Percentiles rank a stretch among this genome's conserved stretches.
These are phyloP conservation scores for Cryptomeria japonica DNA, from an alignment of 75 land plant genomes.

Conservation along the genomic window DNA sequence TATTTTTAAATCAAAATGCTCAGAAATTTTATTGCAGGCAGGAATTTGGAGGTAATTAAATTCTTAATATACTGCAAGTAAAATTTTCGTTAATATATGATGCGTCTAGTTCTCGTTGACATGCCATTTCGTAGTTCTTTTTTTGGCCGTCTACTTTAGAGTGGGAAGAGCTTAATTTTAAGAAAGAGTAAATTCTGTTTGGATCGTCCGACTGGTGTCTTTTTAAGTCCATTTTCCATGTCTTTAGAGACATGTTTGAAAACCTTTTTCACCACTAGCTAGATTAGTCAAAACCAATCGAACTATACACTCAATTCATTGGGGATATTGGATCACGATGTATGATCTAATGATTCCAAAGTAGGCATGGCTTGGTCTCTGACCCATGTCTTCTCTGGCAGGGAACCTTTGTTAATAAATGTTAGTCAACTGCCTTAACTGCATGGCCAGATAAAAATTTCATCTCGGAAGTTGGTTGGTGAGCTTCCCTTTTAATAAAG, in stretches of 20 bases:
- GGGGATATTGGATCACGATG: background rate
- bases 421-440: background rate
- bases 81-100: background rate
- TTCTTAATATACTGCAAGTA: background rate
- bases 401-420: background rate
- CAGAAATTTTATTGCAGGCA: background rate
- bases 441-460: background rate
- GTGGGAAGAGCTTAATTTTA: background rate
- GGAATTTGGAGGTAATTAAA: background rate
- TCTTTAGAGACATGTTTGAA: background rate
- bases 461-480: background rate
- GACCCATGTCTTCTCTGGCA: background rate
- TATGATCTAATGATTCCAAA: background rate
- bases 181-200: background rate
- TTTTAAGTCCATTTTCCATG: background rate
- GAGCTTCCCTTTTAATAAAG: background rate
- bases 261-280: background rate
- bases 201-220: background rate
- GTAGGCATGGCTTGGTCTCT: background rate
- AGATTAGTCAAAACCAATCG: background rate
- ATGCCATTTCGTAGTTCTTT: background rate
- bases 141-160: background rate
- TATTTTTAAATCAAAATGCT: background rate
- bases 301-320: background rate
- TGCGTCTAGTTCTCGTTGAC: background rate